A percentile compares a stretch with the other conserved stretches of the same genome.
phyloP scores from a whole-genome alignment of 805 yeast genomes.

The Candida stauntonica region DNA sequence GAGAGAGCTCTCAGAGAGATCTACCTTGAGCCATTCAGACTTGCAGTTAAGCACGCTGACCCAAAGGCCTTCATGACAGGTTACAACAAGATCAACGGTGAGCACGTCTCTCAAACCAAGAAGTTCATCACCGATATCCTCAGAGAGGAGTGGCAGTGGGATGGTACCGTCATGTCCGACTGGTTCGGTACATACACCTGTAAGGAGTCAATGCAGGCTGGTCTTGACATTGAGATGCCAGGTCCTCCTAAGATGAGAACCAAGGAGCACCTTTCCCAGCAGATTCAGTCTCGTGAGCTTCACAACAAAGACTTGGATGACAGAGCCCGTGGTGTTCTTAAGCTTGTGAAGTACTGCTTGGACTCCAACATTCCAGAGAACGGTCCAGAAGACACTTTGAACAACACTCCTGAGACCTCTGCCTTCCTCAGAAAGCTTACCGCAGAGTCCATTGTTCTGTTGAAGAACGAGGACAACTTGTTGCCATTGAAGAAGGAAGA shows the following conservation, averaged over 20 bases:
- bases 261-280: conserved; percentile 33
- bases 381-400: conserved; percentile 33
- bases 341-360: conserved; percentile 41
- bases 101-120: conserved; percentile 44
- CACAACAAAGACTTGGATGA: conserved; percentile 39
- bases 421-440: conserved; percentile 38
- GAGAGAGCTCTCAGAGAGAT: conserved; percentile 60
- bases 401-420: conserved; percentile 41
- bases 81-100: conserved; percentile 58
- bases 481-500: conserved; percentile 44
- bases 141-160: conserved; percentile 50
- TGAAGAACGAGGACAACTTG: conserved; percentile 45
- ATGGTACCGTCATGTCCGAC: conserved; percentile 54
- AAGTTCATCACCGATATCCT: conserved; percentile 40
- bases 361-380: conserved; percentile 40
- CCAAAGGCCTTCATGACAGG: conserved; percentile 59
- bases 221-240: conserved; percentile 62
- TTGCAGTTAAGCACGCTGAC: conserved; percentile 46
- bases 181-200: conserved; percentile 56
- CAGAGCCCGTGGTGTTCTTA: conserved; percentile 44
- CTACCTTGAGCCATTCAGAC: conserved; percentile 54
- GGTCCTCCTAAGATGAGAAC: conserved; percentile 48
- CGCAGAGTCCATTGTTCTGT: conserved; percentile 47
- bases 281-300: conserved; percentile 37
- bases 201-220: conserved; percentile 43